Percentiles rank a stretch among this genome's conserved stretches.
phyloP scores from a whole-genome alignment of 2,329 filamentous ascomycete genomes.

The Arachnomyces sp. region DNA sequence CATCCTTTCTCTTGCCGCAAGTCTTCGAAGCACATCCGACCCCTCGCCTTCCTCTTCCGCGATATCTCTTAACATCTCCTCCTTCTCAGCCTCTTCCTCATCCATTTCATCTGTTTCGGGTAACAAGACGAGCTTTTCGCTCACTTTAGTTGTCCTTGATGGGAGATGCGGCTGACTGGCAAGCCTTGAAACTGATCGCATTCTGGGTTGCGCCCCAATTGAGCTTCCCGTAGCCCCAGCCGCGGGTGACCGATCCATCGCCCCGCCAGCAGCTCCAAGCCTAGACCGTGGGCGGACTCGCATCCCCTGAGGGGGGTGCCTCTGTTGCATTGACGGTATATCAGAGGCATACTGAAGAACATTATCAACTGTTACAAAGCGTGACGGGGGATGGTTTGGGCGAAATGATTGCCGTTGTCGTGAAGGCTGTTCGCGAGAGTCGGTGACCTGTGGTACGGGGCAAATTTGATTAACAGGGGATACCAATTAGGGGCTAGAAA shows the following conservation, averaged over 20 bases:
- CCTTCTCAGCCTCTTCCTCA: conserved; percentile 41
- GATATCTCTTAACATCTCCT: conserved; percentile 17
- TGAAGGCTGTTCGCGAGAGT: conserved; percentile 33
- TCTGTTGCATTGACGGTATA: conserved; percentile 87
- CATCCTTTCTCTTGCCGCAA: conserved; percentile 24
- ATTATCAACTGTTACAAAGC: conserved; percentile 83
- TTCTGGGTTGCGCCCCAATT: conserved; percentile 7
- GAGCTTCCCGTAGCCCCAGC: conserved; percentile 4
- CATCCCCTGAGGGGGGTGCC: conserved; percentile 48
- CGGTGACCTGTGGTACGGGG: conserved; percentile 29
- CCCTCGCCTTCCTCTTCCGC: conserved; percentile 17
- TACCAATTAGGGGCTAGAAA: neutral
- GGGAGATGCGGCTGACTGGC: conserved; percentile 57
- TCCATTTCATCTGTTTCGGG: conserved; percentile 63
- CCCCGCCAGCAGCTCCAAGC: conserved; percentile 3
- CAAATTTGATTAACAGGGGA: neutral
- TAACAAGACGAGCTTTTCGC: conserved; percentile 90
- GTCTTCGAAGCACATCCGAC: conserved; percentile 23
- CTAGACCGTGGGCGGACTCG: conserved; percentile 36
- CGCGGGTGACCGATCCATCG: too few species aligned
- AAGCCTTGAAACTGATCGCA: conserved; percentile 41
- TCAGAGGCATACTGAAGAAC: conserved; percentile 90
- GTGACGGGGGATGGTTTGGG: conserved; percentile 43
- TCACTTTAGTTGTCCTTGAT: conserved; percentile 83
- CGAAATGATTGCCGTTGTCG: conserved; percentile 16